A percentile compares a stretch with the other conserved stretches of the same genome.
Conservation (phyloP, 2,329 filamentous ascomycete genomes). For the Penicillium sp. region DNA sequence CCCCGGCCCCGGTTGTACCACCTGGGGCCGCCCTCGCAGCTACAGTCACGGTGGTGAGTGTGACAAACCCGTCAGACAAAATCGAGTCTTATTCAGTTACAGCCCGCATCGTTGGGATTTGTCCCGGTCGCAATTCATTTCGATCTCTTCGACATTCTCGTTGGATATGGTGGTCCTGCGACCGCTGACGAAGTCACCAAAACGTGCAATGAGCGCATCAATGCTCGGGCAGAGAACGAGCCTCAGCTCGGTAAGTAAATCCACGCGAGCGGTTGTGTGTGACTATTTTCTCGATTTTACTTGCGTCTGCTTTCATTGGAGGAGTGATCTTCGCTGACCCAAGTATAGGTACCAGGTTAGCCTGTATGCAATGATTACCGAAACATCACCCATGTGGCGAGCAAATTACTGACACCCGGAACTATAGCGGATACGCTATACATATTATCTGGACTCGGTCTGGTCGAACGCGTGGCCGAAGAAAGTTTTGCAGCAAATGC, state of each 20-base stretch:
- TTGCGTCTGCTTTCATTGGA: background rate
- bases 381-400: too few relatives aligned
- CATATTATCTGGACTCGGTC: slow-evolving; percentile 38
- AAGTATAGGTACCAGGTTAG: slow-evolving; percentile 12
- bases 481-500: slow-evolving; percentile 34
- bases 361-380: slow-evolving; percentile 7
- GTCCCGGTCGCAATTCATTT: slow-evolving; percentile 41
- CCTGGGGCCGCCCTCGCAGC: slow-evolving; percentile 31
- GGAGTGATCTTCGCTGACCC: background rate
- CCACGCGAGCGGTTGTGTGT: background rate
- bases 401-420: background rate
- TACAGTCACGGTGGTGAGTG: slow-evolving; percentile 29
- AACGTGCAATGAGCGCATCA: slow-evolving; percentile 19
- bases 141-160: slow-evolving; percentile 34
- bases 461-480: slow-evolving; percentile 37
- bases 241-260: slow-evolving; percentile 27
- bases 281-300: background rate
- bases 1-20: slow-evolving; percentile 9
- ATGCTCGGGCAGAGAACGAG: slow-evolving; percentile 9
- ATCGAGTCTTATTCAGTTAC: background rate
- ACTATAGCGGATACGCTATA: slow-evolving; percentile 39
- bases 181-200: slow-evolving; percentile 31
- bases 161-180: slow-evolving; percentile 25
- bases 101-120: slow-evolving; percentile 41
- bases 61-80: background rate